Evolutionary conservation across 306 rosid genomes (phyloP).

Genomic region (Dalbergia cochinchinensis): DNA sequence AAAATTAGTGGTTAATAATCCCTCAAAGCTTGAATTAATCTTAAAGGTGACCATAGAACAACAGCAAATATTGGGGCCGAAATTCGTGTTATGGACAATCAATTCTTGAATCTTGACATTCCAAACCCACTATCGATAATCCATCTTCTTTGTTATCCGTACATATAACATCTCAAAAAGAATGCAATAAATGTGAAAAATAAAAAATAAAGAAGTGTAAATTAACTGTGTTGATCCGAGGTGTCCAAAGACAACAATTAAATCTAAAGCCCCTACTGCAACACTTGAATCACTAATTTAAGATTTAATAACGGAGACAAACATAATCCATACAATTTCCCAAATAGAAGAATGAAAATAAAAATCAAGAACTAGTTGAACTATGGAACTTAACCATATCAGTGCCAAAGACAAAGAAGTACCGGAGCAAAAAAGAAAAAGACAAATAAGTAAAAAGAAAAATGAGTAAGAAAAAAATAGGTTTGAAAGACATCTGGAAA

Average conservation of each 20-base stretch:
- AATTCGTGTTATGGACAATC: too few relatives aligned
- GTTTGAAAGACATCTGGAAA: slow-evolving; percentile 22
- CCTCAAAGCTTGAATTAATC: too few relatives aligned
- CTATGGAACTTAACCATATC: slow-evolving; percentile 33
- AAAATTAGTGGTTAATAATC: too few relatives aligned
- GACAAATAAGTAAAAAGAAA: slow-evolving; percentile 22
- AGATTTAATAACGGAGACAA: slow-evolving; percentile 26
- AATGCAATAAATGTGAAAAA: neutral
- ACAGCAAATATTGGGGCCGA: too few relatives aligned
- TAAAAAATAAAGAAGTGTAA: neutral
- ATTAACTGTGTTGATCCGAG: neutral
- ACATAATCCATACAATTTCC: slow-evolving; percentile 28
- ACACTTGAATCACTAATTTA: slow-evolving; percentile 20
- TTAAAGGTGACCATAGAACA: too few relatives aligned
- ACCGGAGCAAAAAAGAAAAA: slow-evolving; percentile 22
- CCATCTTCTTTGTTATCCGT: too few relatives aligned
- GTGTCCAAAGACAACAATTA: slow-evolving; percentile 9
- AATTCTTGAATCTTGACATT: too few relatives aligned
- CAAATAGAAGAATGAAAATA: neutral
- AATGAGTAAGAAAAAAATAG: neutral
- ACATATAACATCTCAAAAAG: slow-evolving; percentile 8
- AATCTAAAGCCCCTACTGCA: neutral
- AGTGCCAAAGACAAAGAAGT: slow-evolving; percentile 23
- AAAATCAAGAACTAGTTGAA: slow-evolving; percentile 29
- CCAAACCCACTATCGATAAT: too few relatives aligned